Conservation (phyloP, 2,329 filamentous ascomycete species). For the Calonectria henricotiae region DNA sequence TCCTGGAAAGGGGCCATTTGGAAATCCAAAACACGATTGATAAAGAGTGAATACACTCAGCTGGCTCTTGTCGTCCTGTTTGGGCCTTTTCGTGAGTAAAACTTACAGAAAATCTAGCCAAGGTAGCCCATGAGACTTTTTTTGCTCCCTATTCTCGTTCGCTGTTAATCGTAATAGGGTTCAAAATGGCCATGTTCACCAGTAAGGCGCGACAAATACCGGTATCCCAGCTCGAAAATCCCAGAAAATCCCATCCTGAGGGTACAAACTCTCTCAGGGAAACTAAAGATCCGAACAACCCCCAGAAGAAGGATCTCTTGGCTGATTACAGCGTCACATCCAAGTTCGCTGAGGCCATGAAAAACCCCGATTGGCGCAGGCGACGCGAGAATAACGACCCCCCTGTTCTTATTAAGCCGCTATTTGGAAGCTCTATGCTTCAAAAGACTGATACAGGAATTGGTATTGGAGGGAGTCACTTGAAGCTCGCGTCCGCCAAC, state of each 20-base stretch:
- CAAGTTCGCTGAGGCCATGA: constrained; percentile 56
- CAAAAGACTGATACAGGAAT: background rate
- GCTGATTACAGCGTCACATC: constrained; percentile 45
- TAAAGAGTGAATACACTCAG: background rate
- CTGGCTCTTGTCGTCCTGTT: background rate
- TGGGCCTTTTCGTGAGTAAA: background rate
- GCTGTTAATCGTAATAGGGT: background rate
- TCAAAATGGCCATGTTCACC: constrained; percentile 37
- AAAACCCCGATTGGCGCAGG: constrained; percentile 57
- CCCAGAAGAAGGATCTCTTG: constrained; percentile 36
- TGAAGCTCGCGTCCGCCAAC: background rate
- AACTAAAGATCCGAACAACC: constrained; percentile 18
- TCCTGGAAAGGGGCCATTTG: background rate
- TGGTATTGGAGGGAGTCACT: background rate
- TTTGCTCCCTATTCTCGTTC: no score
- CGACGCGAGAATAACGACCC: constrained; percentile 44
- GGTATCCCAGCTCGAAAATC: constrained; percentile 20
- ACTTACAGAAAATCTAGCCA: background rate
- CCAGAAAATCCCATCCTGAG: constrained; percentile 25
- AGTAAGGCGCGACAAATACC: constrained; percentile 29
- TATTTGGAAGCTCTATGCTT: constrained; percentile 17
- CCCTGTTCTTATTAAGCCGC: constrained; percentile 33
- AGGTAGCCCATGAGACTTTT: background rate
- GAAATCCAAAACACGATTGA: background rate
- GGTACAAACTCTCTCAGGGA: constrained; percentile 42